A percentile compares a stretch with the other conserved stretches of the same genome.
These are phyloP conservation scores for Colletotrichum sp. DNA, from an alignment of 2,329 filamentous ascomycete genomes.

Conservation along the genomic window DNA sequence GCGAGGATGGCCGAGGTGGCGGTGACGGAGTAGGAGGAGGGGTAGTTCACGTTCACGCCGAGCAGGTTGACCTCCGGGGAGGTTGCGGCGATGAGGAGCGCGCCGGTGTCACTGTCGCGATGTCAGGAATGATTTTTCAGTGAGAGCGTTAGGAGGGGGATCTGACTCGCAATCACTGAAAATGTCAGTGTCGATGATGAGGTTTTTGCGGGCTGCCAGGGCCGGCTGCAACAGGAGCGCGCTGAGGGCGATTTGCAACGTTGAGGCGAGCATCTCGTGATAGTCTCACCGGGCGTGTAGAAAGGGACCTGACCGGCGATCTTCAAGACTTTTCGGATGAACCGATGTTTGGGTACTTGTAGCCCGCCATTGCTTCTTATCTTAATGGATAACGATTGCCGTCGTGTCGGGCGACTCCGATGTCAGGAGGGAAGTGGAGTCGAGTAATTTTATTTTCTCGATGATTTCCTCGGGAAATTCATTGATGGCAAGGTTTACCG, in stretches of 20 bases:
- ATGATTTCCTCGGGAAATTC: not conserved
- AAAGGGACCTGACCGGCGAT: not conserved
- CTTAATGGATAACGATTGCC: not conserved
- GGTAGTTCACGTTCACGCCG: slow-evolving; percentile 46
- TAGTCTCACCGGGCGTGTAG: not conserved
- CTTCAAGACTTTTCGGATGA: not conserved
- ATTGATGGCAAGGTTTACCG: not conserved
- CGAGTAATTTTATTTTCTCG: not conserved
- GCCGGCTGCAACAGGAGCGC: not conserved
- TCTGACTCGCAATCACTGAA: slow-evolving; percentile 52
- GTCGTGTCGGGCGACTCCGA: not conserved
- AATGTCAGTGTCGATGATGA: slow-evolving; percentile 53
- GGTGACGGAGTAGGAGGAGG: slow-evolving; percentile 44
- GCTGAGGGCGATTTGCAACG: not conserved
- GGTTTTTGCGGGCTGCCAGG: slow-evolving; percentile 32
- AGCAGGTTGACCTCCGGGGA: slow-evolving; percentile 40
- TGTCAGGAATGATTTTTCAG: not conserved
- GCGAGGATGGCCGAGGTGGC: slow-evolving; percentile 45
- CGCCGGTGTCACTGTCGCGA: slow-evolving; percentile 40
- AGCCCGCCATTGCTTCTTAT: not conserved
- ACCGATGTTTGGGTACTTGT: not conserved
- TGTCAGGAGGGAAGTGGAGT: not conserved
- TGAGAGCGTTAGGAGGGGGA: not conserved
- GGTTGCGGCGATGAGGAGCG: slow-evolving; percentile 46
- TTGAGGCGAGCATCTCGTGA: not conserved